Conservation (phyloP, 129 eudicot species). For the Scalesia atractyloides region DNA sequence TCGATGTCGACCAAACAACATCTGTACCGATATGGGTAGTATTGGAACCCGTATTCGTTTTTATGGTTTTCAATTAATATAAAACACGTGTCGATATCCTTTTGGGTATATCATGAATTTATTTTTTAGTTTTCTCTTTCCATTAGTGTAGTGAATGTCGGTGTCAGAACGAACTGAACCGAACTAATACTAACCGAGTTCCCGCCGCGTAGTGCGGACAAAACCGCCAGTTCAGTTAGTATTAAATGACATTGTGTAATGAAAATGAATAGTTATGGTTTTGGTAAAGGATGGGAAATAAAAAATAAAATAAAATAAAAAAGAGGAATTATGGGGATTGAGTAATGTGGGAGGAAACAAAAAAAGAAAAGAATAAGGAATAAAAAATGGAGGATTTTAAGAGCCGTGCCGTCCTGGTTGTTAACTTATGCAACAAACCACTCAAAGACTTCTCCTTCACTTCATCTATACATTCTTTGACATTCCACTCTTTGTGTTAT, state of each 20-base stretch:
- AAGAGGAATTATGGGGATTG: conserved; percentile 32
- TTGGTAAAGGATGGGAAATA: neutral
- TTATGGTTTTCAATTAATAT: too few relatives aligned
- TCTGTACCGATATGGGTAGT: too few relatives aligned
- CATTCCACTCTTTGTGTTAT: conserved; percentile 13
- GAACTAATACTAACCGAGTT: too few relatives aligned
- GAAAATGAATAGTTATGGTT: neutral
- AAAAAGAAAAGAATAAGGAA: conserved; percentile 32
- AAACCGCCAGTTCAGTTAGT: too few relatives aligned
- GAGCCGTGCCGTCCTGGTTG: conserved; percentile 89
- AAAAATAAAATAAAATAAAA: neutral
- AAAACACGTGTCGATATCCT: too few relatives aligned
- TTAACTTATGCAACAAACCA: conserved; percentile 50
- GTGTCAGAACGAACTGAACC: too few relatives aligned
- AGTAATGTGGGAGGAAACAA: conserved; percentile 32
- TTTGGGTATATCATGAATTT: too few relatives aligned
- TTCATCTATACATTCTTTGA: conserved; percentile 44
- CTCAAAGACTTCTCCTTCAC: conserved; percentile 66
- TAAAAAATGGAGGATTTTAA: conserved; percentile 27
- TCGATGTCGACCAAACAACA: too few relatives aligned
- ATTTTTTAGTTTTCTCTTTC: too few relatives aligned
- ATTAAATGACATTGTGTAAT: neutral
- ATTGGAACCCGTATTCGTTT: too few relatives aligned
- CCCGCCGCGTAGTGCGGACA: too few relatives aligned
- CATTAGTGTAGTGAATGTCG: too few relatives aligned